Evolutionary conservation across 495 filamentous ascomycete species (phyloP).

Genomic region (Aspergillus baeticus): DNA sequence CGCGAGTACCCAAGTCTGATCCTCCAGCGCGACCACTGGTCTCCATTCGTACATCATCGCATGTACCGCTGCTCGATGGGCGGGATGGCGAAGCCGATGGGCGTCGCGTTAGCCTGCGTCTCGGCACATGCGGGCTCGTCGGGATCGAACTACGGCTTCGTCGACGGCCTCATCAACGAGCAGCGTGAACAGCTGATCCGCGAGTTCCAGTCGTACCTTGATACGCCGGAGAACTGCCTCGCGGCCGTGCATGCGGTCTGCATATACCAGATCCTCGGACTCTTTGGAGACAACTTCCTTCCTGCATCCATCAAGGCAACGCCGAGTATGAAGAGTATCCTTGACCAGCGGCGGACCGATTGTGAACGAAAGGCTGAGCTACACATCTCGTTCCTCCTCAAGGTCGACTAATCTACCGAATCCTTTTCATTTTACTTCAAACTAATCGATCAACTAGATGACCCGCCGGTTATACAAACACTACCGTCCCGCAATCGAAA

Average conservation of each 20-base stretch:
- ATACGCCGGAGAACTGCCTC: slow-evolving; percentile 15
- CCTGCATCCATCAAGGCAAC: background rate
- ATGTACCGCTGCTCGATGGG: slow-evolving; percentile 15
- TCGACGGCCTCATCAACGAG: slow-evolving; percentile 11
- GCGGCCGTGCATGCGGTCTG: slow-evolving; percentile 19
- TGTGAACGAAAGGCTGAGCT: slow-evolving; percentile 6
- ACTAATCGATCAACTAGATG: slow-evolving; percentile 13
- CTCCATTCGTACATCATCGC: slow-evolving; percentile 18
- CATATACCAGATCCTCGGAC: slow-evolving; percentile 17
- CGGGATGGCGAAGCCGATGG: slow-evolving; percentile 17
- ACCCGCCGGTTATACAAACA: slow-evolving; percentile 11
- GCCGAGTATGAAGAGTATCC: background rate
- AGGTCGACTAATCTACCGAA: slow-evolving; percentile 1
- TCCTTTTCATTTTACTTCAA: background rate
- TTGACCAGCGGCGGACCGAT: background rate
- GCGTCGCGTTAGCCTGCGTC: slow-evolving; percentile 11
- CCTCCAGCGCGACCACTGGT: slow-evolving; percentile 18
- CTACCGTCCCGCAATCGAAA: background rate
- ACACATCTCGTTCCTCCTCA: slow-evolving; percentile 12
- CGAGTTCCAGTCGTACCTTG: slow-evolving; percentile 10
- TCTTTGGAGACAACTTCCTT: slow-evolving; percentile 14
- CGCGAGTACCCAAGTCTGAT: slow-evolving; percentile 15
- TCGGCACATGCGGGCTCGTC: slow-evolving; percentile 10
- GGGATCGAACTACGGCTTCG: slow-evolving; percentile 15
- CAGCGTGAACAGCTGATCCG: slow-evolving; percentile 16